Evolutionary conservation across 257 asterid genomes (phyloP), one percentile per base, ranked within the genome.

Genomic region (Handroanthus guayacan): DNA sequence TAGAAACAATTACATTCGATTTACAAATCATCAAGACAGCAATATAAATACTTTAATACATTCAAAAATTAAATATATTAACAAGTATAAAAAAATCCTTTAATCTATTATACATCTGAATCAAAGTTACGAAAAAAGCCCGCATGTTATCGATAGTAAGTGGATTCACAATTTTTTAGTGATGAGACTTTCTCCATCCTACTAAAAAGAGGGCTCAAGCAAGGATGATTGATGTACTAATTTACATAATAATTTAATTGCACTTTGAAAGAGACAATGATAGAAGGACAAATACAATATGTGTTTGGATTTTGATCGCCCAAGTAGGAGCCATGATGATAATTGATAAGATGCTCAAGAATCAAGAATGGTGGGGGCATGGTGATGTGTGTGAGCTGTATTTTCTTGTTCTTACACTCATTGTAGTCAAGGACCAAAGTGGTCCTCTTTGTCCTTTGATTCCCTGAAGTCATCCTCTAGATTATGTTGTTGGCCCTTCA

Each of bases 351-450:
- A 71, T 70, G 60, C 41, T 62, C 57, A 52, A 78, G 31, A 62
- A n/a, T 62, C 57, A 52, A 78, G 31, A 62, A n/a, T 11, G 62
- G 80, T 56, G 69, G 80, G 69, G 41, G 4, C 57, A 44, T 43
- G 50, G 36, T 17, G 44, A 47, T 41, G 6, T 55, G 39, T 45
- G 45, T 66, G 79, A 73, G 79, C 79, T 79, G 83, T 72, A 66
- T 56, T 72, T 36, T 79, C 62, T 63, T 52, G 74, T 55, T n/a
- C 50, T 18, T 10, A 14, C 44, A n/a, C 38, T 13, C n/a, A 0
- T 3, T 5, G 8, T 16, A 54, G 18, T 5, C 16, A 55, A 66
- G 20, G 76, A 73, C 83, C 47, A 73, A 67, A 45, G 50, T 47
- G 67, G 11, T 72, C 79, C 52, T 36, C 25, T 31, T 31, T 31